Evolutionary conservation across 768 basidiomycete species (phyloP).

Genomic region (Clathrus columnatus): DNA sequence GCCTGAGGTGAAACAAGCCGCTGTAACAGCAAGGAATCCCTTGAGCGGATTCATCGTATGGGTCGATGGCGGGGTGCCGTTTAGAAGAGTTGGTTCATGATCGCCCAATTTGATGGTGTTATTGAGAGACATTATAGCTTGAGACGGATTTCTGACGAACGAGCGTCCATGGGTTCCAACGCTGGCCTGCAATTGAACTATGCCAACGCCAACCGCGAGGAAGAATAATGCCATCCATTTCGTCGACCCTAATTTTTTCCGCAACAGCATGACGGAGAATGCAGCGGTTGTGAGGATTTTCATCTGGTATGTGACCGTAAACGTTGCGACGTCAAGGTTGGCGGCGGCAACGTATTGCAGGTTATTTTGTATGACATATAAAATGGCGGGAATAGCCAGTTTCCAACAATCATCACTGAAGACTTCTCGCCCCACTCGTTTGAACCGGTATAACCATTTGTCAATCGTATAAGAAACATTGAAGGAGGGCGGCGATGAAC

Average conservation of each 20-base stretch:
- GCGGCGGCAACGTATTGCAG: constrained; percentile 44
- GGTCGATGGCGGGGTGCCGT: neutral
- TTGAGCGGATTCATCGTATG: constrained; percentile 33
- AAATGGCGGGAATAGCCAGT: constrained; percentile 42
- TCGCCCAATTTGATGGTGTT: constrained; percentile 1
- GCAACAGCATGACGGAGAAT: constrained; percentile 30
- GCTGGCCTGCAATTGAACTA: constrained; percentile 36
- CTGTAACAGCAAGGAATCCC: constrained; percentile 37
- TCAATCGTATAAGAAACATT: neutral
- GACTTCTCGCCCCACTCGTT: constrained; percentile 21
- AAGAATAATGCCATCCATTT: constrained; percentile 36
- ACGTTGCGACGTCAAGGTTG: constrained; percentile 43
- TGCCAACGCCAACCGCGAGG: constrained; percentile 34
- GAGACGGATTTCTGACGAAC: constrained; percentile 17
- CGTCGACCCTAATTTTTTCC: constrained; percentile 23
- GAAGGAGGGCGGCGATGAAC: neutral
- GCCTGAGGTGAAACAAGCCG: constrained; percentile 41
- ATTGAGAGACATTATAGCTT: neutral
- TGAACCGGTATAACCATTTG: constrained; percentile 15
- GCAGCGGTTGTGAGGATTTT: constrained; percentile 38
- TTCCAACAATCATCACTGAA: constrained; percentile 43
- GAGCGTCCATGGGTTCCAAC: neutral
- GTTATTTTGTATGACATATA: constrained; percentile 40
- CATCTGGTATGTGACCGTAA: constrained; percentile 43
- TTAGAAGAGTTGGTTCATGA: neutral